Conservation (phyloP, 257 asterid genomes). For the Phtheirospermum japonicum region DNA sequence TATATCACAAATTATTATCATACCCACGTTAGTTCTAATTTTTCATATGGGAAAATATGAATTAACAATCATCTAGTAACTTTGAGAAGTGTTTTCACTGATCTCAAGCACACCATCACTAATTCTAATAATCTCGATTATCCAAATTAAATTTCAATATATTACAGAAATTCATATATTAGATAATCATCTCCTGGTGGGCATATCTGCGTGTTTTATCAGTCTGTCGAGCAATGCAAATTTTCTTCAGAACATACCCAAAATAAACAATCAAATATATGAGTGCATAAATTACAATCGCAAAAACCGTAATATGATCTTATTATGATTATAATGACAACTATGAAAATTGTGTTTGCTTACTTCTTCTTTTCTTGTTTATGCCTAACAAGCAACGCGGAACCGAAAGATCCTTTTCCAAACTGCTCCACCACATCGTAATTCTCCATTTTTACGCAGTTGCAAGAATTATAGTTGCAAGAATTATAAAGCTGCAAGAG, state of each 20-base stretch:
- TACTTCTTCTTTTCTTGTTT: conserved; percentile 90
- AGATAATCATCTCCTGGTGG: conserved; percentile 81
- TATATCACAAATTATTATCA: conserved; percentile 17
- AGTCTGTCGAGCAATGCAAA: conserved; percentile 97
- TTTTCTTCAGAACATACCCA: conserved; percentile 97
- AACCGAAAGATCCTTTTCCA: conserved; percentile 95
- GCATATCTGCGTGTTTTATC: conserved; percentile 98
- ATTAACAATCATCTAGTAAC: too few relatives aligned
- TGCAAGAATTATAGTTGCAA: background rate
- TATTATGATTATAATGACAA: background rate
- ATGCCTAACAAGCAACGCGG: conserved; percentile 93
- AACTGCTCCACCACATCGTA: conserved; percentile 90
- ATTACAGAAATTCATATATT: too few relatives aligned
- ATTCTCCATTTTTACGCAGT: conserved; percentile 54
- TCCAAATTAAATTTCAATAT: conserved; percentile 24
- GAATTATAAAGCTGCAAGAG: too few relatives aligned
- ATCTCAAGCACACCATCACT: too few relatives aligned
- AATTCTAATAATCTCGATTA: too few relatives aligned
- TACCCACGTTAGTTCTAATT: background rate
- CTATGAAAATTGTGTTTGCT: conserved; percentile 29
- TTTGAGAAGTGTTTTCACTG: too few relatives aligned
- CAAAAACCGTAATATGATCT: background rate
- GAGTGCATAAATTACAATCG: conserved; percentile 15
- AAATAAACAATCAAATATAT: too few relatives aligned
- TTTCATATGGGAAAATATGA: too few relatives aligned